phyloP scores from a whole-genome alignment of 2,329 filamentous ascomycete genomes.

The Hyphodiscus sp. region DNA sequence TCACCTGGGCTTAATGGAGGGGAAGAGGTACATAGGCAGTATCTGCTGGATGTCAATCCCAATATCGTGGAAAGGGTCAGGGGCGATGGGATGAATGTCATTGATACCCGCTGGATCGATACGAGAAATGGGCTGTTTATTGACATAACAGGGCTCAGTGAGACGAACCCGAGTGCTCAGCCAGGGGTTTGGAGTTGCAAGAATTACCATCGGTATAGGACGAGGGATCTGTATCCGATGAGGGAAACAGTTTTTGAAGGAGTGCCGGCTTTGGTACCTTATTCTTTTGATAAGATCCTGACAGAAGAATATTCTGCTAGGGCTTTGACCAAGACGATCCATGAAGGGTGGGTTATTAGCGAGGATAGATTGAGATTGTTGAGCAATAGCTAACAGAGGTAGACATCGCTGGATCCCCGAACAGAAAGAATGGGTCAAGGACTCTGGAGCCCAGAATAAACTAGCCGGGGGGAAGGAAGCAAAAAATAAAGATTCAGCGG shows the following conservation, averaged over 20 bases:
- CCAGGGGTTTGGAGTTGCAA: conserved; percentile 74
- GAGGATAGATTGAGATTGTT: not conserved
- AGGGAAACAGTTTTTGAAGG: conserved; percentile 70
- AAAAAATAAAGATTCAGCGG: conserved; percentile 44
- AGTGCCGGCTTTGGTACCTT: conserved; percentile 62
- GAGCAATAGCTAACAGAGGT: conserved; percentile 3
- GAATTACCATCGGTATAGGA: conserved; percentile 67
- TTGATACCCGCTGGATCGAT: conserved; percentile 82
- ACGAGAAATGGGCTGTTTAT: conserved; percentile 69
- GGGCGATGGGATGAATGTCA: conserved; percentile 68
- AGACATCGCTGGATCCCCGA: conserved; percentile 57
- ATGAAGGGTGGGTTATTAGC: conserved; percentile 46
- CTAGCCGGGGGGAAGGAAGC: conserved; percentile 40
- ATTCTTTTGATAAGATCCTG: conserved; percentile 59
- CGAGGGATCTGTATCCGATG: conserved; percentile 69
- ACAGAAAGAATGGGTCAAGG: conserved; percentile 52
- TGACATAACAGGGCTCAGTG: conserved; percentile 72
- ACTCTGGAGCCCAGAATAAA: conserved; percentile 8
- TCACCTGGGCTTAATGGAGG: conserved; percentile 34
- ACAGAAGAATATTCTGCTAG: conserved; percentile 59
- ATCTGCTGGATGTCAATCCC: conserved; percentile 73
- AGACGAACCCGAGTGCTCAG: conserved; percentile 50
- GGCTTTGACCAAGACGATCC: conserved; percentile 53
- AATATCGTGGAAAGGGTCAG: conserved; percentile 54
- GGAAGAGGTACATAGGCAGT: conserved; percentile 42